Conservation (phyloP, 1,284 basidiomycete species). For the Tylopilus sp. region DNA sequence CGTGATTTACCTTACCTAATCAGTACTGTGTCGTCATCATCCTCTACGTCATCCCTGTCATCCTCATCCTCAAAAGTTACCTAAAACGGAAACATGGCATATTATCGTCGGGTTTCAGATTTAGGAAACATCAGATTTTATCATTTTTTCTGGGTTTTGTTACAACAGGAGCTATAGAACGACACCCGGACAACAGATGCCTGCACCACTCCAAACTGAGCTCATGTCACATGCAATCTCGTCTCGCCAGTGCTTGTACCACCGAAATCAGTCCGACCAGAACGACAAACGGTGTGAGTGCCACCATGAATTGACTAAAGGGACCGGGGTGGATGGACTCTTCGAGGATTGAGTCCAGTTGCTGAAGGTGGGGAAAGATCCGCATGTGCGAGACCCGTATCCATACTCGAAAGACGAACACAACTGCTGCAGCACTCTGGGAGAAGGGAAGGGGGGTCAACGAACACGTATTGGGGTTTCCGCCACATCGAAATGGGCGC, state of each 20-base stretch:
- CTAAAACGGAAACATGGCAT: neutral
- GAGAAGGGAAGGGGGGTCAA: neutral
- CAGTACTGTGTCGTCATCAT: neutral
- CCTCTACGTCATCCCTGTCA: neutral
- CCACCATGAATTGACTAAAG: neutral
- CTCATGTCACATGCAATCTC: slow-evolving; percentile 10
- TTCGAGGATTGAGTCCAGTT: neutral
- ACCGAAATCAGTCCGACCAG: too few relatives aligned
- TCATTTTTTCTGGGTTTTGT: slow-evolving; percentile 15
- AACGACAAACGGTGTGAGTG: too few relatives aligned
- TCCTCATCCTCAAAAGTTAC: neutral
- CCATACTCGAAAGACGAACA: slow-evolving; percentile 10
- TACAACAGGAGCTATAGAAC: slow-evolving; percentile 11
- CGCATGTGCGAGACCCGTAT: slow-evolving; percentile 14
- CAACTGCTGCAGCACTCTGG: slow-evolving; percentile 6
- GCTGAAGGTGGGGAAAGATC: neutral
- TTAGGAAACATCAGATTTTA: too few relatives aligned
- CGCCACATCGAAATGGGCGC: slow-evolving; percentile 16
- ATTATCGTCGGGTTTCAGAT: slow-evolving; percentile 2
- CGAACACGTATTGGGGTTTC: slow-evolving; percentile 5
- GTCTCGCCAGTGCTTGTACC: neutral
- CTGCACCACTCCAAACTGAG: slow-evolving; percentile 10
- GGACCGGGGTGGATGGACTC: neutral
- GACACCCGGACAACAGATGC: slow-evolving; percentile 9
- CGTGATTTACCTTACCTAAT: neutral